Conservation (phyloP, 2,329 filamentous ascomycete species). For the Zasmidium citrigriseum region DNA sequence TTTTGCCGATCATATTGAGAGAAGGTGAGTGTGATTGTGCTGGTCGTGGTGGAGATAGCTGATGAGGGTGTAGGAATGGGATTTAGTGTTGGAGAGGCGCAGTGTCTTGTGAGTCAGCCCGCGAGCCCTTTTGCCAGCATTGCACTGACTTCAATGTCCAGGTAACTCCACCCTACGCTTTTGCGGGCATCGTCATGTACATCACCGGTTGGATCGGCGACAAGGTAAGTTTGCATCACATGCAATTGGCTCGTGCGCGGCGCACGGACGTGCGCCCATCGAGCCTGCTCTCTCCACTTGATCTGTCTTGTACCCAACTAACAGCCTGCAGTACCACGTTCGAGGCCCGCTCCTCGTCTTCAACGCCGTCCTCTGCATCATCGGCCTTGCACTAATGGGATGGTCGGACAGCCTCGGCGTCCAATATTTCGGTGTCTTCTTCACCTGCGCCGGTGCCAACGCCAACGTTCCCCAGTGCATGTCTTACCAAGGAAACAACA, state of each 20-base stretch:
- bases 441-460: constrained; percentile 75
- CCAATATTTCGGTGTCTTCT: constrained; percentile 71
- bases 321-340: constrained; percentile 21
- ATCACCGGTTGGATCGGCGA: constrained; percentile 29
- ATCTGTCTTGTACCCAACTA: too few relatives aligned
- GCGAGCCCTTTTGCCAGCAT: constrained; percentile 39
- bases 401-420: constrained; percentile 25
- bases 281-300: background rate
- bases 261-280: too few relatives aligned
- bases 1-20: constrained; percentile 39
- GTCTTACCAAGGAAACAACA: constrained; percentile 83
- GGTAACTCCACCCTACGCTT: constrained; percentile 37
- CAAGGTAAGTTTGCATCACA: constrained; percentile 22
- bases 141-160: background rate
- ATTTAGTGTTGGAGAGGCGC: constrained; percentile 27
- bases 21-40: constrained; percentile 10
- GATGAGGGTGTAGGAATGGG: too few relatives aligned
- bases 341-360: constrained; percentile 31
- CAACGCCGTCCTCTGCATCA: constrained; percentile 28
- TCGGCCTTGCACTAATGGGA: constrained; percentile 30
- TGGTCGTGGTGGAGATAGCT: too few relatives aligned
- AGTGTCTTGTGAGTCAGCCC: constrained; percentile 35
- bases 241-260: too few relatives aligned
- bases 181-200: constrained; percentile 36
- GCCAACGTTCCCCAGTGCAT: constrained; percentile 73